Evolutionary conservation across 108 stramenopile species (phyloP).

Genomic region (Fragilaria crotonensis): DNA sequence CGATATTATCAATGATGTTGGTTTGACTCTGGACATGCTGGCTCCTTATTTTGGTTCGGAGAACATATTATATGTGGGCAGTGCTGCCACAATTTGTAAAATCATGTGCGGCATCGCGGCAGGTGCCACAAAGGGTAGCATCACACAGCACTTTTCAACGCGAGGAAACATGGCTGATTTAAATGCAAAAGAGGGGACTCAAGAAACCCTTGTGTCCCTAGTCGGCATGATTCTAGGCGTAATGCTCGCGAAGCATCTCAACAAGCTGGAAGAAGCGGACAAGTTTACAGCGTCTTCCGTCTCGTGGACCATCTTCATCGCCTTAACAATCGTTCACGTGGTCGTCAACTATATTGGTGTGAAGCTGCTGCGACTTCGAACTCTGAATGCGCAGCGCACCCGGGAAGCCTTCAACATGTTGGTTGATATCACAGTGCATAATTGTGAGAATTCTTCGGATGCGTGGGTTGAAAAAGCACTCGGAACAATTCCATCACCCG

Average conservation of each 20-base stretch:
- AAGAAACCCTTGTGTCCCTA: constrained; percentile 91
- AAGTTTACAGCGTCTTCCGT: constrained; percentile 9
- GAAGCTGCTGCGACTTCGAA: constrained; percentile 55
- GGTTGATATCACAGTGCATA: constrained; percentile 1
- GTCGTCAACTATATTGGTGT: constrained; percentile 90
- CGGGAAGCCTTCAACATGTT: constrained; percentile 8
- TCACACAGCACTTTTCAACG: constrained; percentile 73
- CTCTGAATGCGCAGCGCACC: constrained; percentile 70
- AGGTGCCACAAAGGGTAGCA: constrained; percentile 80
- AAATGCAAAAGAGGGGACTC: constrained; percentile 90
- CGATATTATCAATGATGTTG: constrained; percentile 90
- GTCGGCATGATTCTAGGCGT: constrained; percentile 84
- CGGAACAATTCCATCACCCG: constrained; percentile 15
- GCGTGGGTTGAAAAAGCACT: constrained; percentile 3
- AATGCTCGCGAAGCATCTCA: constrained; percentile 36
- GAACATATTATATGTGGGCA: constrained; percentile 29
- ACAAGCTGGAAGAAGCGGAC: constrained; percentile 26
- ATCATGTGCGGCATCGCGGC: constrained; percentile 86
- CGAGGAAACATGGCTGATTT: constrained; percentile 88
- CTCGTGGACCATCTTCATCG: constrained; percentile 71
- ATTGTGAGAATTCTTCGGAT: not conserved
- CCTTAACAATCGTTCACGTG: constrained; percentile 82
- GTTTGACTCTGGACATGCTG: constrained; percentile 85
- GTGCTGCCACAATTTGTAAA: constrained; percentile 76
- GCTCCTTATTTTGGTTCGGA: constrained; percentile 38